Conservation (phyloP, 1,284 basidiomycete genomes). For the Ustilago tritici region DNA sequence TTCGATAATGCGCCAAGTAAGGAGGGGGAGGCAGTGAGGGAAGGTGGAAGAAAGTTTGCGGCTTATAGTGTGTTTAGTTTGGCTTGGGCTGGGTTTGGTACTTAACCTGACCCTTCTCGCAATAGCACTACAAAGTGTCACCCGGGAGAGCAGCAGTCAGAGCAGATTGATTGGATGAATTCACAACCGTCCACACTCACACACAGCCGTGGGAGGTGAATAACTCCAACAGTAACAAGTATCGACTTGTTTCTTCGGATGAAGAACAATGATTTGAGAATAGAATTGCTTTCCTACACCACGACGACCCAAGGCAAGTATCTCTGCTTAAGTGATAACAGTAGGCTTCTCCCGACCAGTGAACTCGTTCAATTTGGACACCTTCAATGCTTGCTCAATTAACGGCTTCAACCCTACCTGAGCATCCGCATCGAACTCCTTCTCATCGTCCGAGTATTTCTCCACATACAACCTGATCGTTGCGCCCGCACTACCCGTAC, state of each 20-base stretch:
- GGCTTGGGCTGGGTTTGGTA: slow-evolving; percentile 69
- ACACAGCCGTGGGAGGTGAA: too few species aligned
- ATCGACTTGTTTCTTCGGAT: neutral
- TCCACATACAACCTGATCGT: slow-evolving; percentile 75
- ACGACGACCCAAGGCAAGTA: neutral
- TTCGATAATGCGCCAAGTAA: slow-evolving; percentile 13
- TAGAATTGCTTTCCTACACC: neutral
- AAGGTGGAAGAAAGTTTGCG: slow-evolving; percentile 37
- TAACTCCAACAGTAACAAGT: neutral
- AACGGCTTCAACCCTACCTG: slow-evolving; percentile 91
- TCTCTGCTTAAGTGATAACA: slow-evolving; percentile 80
- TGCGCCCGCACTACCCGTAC: slow-evolving; percentile 94
- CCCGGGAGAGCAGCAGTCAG: too few species aligned
- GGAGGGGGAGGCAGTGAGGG: neutral
- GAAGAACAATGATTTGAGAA: neutral
- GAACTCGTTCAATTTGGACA: slow-evolving; percentile 87
- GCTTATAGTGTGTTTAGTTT: slow-evolving; percentile 60
- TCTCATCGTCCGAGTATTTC: slow-evolving; percentile 85
- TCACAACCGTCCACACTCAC: too few species aligned
- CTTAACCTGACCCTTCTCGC: slow-evolving; percentile 22
- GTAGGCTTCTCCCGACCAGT: slow-evolving; percentile 89
- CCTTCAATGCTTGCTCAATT: slow-evolving; percentile 89
- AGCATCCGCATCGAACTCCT: slow-evolving; percentile 81
- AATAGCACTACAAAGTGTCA: neutral
- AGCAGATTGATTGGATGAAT: neutral